Evolutionary conservation across 352 stramenopile genomes (phyloP).

Genomic region (Phytophthora pisi): DNA sequence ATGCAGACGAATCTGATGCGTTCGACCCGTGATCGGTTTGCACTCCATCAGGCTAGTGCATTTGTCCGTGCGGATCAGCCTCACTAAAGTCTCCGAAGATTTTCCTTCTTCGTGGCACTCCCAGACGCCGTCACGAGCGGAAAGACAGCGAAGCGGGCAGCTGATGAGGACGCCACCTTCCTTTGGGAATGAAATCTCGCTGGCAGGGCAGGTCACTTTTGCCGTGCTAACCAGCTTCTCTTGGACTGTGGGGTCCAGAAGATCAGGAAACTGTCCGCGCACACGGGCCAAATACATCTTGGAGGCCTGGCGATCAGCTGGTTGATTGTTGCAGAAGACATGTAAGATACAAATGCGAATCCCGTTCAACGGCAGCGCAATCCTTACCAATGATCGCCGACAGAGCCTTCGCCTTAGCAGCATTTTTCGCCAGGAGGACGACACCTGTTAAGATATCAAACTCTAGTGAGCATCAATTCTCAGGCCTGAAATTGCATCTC

Average conservation of each 20-base stretch:
- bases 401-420: conserved; percentile 71
- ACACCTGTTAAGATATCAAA: conserved; percentile 43
- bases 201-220: conserved; percentile 50
- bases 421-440: conserved; percentile 85
- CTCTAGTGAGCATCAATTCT: too few species aligned
- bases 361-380: neutral
- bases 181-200: conserved; percentile 59
- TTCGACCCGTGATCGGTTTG: conserved; percentile 94
- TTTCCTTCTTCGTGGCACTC: conserved; percentile 87
- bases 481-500: too few species aligned
- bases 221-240: conserved; percentile 46
- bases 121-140: conserved; percentile 83
- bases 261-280: conserved; percentile 82
- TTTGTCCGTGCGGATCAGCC: conserved; percentile 57
- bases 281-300: conserved; percentile 97
- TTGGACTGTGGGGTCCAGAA: conserved; percentile 44
- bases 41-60: conserved; percentile 91
- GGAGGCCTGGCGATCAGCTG: conserved; percentile 81
- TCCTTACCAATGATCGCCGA: conserved; percentile 72
- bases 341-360: neutral
- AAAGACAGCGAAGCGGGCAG: conserved; percentile 83
- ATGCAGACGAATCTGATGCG: conserved; percentile 98
- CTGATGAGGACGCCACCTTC: conserved; percentile 68
- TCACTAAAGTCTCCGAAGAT: conserved; percentile 75
- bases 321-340: neutral